A percentile compares a stretch with the other conserved stretches of the same genome.
phyloP scores from a whole-genome alignment of 2,329 filamentous ascomycete species.

The Trichoderma sp. region DNA sequence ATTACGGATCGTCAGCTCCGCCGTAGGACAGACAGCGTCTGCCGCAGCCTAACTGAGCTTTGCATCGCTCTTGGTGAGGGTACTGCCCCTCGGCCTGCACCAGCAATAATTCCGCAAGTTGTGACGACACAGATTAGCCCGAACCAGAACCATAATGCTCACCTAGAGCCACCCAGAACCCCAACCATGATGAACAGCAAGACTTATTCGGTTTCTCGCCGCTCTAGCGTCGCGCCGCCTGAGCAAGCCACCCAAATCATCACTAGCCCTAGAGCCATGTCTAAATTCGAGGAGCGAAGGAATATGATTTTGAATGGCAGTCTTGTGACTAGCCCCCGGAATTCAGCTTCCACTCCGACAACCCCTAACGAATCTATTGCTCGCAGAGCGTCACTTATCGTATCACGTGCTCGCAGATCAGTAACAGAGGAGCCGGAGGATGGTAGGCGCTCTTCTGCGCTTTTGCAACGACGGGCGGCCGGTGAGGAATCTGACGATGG shows the following conservation, averaged over 20 bases:
- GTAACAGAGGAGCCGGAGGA: slow-evolving; percentile 53
- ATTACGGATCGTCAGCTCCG: slow-evolving; percentile 80
- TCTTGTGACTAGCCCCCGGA: slow-evolving; percentile 47
- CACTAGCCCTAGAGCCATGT: slow-evolving; percentile 48
- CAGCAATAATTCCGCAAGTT: slow-evolving; percentile 6
- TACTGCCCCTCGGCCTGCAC: slow-evolving; percentile 32
- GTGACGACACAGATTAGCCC: slow-evolving; percentile 2
- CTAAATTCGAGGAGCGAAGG: slow-evolving; percentile 54
- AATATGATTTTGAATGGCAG: slow-evolving; percentile 46
- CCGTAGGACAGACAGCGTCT: slow-evolving; percentile 89
- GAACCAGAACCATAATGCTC: not conserved
- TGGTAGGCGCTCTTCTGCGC: slow-evolving; percentile 45
- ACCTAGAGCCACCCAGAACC: slow-evolving; percentile 2
- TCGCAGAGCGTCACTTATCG: slow-evolving; percentile 55
- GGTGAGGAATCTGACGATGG: slow-evolving; percentile 48
- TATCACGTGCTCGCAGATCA: slow-evolving; percentile 46
- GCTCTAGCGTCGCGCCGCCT: slow-evolving; percentile 41
- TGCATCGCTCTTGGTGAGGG: slow-evolving; percentile 79
- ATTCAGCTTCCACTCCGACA: slow-evolving; percentile 38
- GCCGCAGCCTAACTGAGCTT: slow-evolving; percentile 87
- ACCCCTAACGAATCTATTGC: slow-evolving; percentile 40
- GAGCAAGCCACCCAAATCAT: slow-evolving; percentile 40
- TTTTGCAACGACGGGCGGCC: slow-evolving; percentile 44
- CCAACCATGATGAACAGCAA: slow-evolving; percentile 42
- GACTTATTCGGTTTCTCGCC: slow-evolving; percentile 39